Percentiles rank a stretch among this genome's conserved stretches.
These are phyloP conservation scores for Apostasia shenzhenica DNA, from an alignment of 106 monocot genomes.

Conservation along the genomic window DNA sequence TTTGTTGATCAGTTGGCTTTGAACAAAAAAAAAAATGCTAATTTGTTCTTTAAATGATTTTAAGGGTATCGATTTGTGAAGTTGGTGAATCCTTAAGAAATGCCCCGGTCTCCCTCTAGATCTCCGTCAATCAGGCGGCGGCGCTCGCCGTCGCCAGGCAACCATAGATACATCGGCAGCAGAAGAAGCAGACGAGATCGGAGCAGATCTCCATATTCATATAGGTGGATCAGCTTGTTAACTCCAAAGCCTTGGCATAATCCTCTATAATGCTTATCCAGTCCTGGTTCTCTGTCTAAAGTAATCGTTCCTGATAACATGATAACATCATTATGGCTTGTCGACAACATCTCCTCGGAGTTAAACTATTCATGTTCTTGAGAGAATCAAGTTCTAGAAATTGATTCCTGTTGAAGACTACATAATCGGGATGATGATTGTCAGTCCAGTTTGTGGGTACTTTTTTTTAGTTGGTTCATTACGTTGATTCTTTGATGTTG, in stretches of 20 bases:
- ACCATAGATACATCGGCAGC: slow-evolving; percentile 32
- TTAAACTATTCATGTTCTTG: neutral
- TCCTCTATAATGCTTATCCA: neutral
- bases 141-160: slow-evolving; percentile 78
- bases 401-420: neutral
- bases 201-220: slow-evolving; percentile 84
- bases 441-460: neutral
- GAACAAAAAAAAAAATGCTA: neutral
- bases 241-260: neutral
- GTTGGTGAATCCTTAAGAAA: slow-evolving; percentile 11
- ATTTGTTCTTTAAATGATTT: no score
- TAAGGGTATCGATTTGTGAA: neutral
- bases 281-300: neutral
- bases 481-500: no score
- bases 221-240: slow-evolving; percentile 65
- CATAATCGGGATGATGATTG: neutral
- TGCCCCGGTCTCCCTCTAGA: slow-evolving; percentile 63
- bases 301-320: neutral
- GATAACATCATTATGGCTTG: slow-evolving; percentile 1
- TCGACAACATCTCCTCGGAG: neutral
- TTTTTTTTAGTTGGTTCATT: neutral
- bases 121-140: slow-evolving; percentile 70
- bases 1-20: neutral
- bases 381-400: neutral
- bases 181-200: slow-evolving; percentile 77